Percentiles rank a stretch among this genome's conserved stretches.
These are phyloP conservation scores for Kazachstania bromeliacearum DNA, from an alignment of 805 yeast species.

Conservation along the genomic window DNA sequence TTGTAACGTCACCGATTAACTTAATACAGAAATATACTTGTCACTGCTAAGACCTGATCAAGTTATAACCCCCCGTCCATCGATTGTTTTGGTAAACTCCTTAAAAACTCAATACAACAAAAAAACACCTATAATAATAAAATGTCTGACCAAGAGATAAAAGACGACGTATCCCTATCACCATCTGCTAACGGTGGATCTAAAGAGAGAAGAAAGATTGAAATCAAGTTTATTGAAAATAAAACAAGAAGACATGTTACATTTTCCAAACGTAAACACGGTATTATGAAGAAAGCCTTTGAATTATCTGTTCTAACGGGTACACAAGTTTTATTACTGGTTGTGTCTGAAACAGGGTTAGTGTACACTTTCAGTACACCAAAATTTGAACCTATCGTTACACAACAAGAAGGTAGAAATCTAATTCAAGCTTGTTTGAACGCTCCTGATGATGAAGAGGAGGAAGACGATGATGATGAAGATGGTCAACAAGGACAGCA, in stretches of 20 bases:
- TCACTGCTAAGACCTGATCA: background rate
- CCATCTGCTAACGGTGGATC: conserved; percentile 1
- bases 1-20: background rate
- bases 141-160: conserved; percentile 4
- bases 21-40: background rate
- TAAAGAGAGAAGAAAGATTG: conserved; percentile 79
- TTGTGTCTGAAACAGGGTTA: conserved; percentile 96
- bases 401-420: conserved; percentile 95
- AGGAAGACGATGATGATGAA: conserved; percentile 54
- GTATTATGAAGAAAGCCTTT: conserved; percentile 99
- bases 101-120: background rate
- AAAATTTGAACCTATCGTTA: conserved; percentile 93
- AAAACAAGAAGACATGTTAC: conserved; percentile 97
- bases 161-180: conserved; percentile 1
- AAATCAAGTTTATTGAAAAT: conserved; percentile 94
- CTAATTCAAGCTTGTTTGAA: conserved; percentile 93
- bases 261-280: conserved; percentile 95
- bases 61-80: background rate
- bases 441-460: conserved; percentile 83
- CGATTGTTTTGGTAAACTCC: background rate
- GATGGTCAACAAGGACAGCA: conserved; percentile 22
- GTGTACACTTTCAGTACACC: conserved; percentile 99
- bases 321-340: conserved; percentile 88
- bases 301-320: conserved; percentile 95
- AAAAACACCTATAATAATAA: too few species aligned